Conservation (phyloP, 192 early-diverging fungal genomes). For the Coemansia sp. region DNA sequence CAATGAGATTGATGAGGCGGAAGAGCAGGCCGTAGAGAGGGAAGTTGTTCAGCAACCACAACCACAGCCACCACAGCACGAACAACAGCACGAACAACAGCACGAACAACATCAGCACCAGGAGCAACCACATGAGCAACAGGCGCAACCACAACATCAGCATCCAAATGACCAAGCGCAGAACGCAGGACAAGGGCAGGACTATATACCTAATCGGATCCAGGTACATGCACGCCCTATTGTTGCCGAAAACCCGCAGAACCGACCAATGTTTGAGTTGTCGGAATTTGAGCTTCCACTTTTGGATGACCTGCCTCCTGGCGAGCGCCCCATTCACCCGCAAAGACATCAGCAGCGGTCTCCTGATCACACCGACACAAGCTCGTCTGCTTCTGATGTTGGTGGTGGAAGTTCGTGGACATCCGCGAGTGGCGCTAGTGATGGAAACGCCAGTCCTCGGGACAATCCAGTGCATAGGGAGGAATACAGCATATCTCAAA, state of each 20-base stretch:
- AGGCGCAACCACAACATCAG: conserved; percentile 5
- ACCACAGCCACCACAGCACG: background rate
- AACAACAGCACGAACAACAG: conserved; percentile 1
- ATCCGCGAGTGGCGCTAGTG: conserved; percentile 1
- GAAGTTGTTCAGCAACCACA: background rate
- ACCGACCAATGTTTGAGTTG: conserved; percentile 36
- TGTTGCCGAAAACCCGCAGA: conserved; percentile 42
- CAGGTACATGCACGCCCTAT: conserved; percentile 32
- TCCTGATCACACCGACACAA: background rate
- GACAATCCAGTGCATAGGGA: background rate
- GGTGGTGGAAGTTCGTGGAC: conserved; percentile 5
- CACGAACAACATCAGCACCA: background rate
- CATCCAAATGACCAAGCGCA: conserved; percentile 4
- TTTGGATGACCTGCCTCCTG: conserved; percentile 27
- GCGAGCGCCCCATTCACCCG: conserved; percentile 33
- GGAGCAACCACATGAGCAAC: conserved; percentile 4
- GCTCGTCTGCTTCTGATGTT: background rate
- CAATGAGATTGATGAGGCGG: conserved; percentile 42
- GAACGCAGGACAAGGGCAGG: background rate
- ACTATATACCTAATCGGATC: background rate
- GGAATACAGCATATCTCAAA: background rate
- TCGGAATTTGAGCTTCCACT: conserved; percentile 24
- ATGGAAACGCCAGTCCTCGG: background rate
- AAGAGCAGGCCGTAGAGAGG: conserved; percentile 17
- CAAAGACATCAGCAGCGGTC: conserved; percentile 1